Evolutionary conservation across 1,284 basidiomycete genomes (phyloP).

Genomic region (Ustilago trichophora): DNA sequence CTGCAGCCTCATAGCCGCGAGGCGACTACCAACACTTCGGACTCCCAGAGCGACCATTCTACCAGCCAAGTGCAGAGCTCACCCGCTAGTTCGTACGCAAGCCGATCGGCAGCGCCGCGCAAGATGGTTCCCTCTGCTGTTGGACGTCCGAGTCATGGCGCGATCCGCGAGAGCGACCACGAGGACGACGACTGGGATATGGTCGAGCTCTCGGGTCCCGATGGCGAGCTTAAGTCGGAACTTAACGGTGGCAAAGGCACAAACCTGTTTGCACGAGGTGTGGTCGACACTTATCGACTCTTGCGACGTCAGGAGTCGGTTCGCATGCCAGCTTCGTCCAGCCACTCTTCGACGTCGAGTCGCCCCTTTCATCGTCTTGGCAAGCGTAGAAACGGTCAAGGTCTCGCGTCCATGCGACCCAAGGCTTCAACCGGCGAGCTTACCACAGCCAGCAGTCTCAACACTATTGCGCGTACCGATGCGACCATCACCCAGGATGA

Average conservation of each 20-base stretch:
- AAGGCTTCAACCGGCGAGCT: slow-evolving; percentile 28
- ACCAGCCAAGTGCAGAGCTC: slow-evolving; percentile 38
- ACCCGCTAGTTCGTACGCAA: slow-evolving; percentile 42
- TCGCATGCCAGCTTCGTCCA: slow-evolving; percentile 35
- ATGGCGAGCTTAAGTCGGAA: slow-evolving; percentile 51
- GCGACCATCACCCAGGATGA: too few species aligned
- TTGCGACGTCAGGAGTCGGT: slow-evolving; percentile 69
- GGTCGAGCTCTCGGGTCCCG: slow-evolving; percentile 50
- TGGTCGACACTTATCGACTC: slow-evolving; percentile 63
- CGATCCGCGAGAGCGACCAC: slow-evolving; percentile 41
- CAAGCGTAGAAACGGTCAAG: slow-evolving; percentile 38
- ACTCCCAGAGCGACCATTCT: slow-evolving; percentile 50
- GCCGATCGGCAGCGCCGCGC: slow-evolving; percentile 17
- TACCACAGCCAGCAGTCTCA: slow-evolving; percentile 28
- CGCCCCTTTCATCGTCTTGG: slow-evolving; percentile 50
- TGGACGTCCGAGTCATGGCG: slow-evolving; percentile 45
- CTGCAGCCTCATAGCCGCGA: slow-evolving; percentile 33
- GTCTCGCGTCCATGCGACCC: slow-evolving; percentile 24
- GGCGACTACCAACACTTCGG: slow-evolving; percentile 30
- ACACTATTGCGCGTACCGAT: too few species aligned
- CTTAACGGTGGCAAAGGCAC: slow-evolving; percentile 64
- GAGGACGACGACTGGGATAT: slow-evolving; percentile 65
- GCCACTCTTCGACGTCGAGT: slow-evolving; percentile 35
- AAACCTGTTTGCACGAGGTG: slow-evolving; percentile 64
- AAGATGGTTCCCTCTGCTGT: slow-evolving; percentile 37